These are phyloP conservation scores for Umbelopsis vinacea DNA, from an alignment of 192 early-diverging fungal genomes.

Conservation along the genomic window DNA sequence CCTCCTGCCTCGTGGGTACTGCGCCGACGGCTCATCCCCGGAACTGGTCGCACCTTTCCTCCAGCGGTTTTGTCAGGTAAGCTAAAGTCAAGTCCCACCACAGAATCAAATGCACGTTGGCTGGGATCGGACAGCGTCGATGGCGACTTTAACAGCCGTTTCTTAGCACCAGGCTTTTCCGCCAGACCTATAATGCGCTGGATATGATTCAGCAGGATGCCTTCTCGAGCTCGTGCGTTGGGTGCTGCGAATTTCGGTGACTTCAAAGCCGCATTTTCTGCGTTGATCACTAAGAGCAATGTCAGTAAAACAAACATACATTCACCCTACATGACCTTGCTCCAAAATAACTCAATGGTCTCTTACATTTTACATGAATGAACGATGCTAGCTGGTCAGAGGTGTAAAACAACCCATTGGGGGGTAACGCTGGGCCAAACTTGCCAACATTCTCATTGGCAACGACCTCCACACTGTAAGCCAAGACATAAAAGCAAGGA, in stretches of 20 bases:
- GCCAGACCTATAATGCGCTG: constrained; percentile 20
- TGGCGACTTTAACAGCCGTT: constrained; percentile 32
- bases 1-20: constrained; percentile 26
- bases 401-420: constrained; percentile 47
- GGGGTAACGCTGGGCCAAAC: constrained; percentile 57
- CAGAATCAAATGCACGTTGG: neutral
- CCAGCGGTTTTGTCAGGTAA: constrained; percentile 1
- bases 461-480: constrained; percentile 38
- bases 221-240: constrained; percentile 52
- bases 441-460: constrained; percentile 51
- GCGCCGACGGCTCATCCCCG: constrained; percentile 33
- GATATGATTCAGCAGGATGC: constrained; percentile 51
- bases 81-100: neutral
- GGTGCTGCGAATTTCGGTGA: constrained; percentile 54
- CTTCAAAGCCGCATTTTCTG: constrained; percentile 59
- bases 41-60: constrained; percentile 24
- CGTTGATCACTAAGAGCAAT: constrained; percentile 51
- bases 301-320: neutral
- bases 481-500: neutral
- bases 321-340: neutral
- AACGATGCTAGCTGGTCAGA: constrained; percentile 42
- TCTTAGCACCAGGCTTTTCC: neutral
- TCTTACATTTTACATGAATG: constrained; percentile 43
- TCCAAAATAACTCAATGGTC: neutral
- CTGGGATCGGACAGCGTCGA: constrained; percentile 37